Base-by-base conservation (phyloP, 306 rosid species). In the Neltuma alba region DNA sequence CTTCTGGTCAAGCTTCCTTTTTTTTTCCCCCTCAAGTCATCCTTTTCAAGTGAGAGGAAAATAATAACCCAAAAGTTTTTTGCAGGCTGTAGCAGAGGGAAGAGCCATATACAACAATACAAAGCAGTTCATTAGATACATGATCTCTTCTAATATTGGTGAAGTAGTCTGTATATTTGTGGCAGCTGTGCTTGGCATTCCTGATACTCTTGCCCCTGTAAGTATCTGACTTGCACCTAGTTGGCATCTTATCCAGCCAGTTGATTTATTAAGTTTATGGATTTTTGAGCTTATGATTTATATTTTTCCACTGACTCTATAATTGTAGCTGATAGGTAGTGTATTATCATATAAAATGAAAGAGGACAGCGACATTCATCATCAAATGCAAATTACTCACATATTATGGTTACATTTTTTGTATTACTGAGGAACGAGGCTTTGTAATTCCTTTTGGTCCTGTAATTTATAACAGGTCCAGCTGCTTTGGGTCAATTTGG, bases 111-210 rank as follows among this genome's bases (percentile, higher is more conserved):
- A 94, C 85, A 92, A 91, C 77, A 94, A 94, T 80, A 94, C 99
- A 14, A 94, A 92, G 84, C 99, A 94, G 79, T 94, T 94, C 83
- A 94, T 94, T 81, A 91, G 99, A 91, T 94, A 94, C 90, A 94
- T 94, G 99, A 94, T 94, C 64, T 94, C 99, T 83, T 94, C 99
- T 71, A 94, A 94, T 87, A 94, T 94, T 69, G 99, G 99, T 31
- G 99, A 94, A 92, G 99, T 95, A 55, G 98, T 95, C 42, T 95
- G 99, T 89, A 95, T 95, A 84, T 95, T 95, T 89, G 96, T 95
- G 80, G 97, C 99, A 75, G 99, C 99, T 74, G 96, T 91, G 82
- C 99, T 95, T 84, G 99, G 99, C 80, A 91, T 95, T 85, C 99
- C 99, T 37, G 99, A 95, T 78, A 95, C 99, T 37, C 92, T 95